Conservation (phyloP, 805 yeast genomes). For the Kuraishia borneana region DNA sequence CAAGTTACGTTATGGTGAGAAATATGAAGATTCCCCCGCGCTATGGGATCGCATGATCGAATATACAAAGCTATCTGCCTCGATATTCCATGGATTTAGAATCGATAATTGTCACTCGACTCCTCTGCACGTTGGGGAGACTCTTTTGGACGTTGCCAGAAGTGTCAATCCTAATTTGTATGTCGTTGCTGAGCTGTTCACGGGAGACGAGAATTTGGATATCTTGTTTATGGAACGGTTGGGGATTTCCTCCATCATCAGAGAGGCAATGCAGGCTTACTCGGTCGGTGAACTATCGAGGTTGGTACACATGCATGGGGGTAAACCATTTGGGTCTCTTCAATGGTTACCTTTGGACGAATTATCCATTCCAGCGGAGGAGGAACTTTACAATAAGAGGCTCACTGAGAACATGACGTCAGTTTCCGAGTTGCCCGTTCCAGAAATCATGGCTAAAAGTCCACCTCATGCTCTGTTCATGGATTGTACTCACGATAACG, state of each 20-base stretch:
- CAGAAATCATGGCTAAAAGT: conserved; percentile 50
- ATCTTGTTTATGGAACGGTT: conserved; percentile 82
- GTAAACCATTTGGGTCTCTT: conserved; percentile 89
- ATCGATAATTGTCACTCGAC: conserved; percentile 96
- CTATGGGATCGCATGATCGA: conserved; percentile 82
- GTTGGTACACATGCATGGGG: conserved; percentile 86
- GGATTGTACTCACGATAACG: conserved; percentile 98
- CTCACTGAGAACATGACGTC: conserved; percentile 18
- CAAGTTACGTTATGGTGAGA: conserved; percentile 73
- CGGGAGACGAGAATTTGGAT: conserved; percentile 89
- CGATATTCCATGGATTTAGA: conserved; percentile 74
- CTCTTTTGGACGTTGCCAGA: conserved; percentile 80
- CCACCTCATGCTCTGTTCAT: conserved; percentile 91
- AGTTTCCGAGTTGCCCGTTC: conserved; percentile 57
- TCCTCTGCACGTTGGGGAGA: conserved; percentile 90
- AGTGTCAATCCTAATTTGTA: conserved; percentile 73
- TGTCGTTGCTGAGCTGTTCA: conserved; percentile 88
- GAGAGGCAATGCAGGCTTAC: conserved; percentile 98
- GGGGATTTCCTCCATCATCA: conserved; percentile 78
- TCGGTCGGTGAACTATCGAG: conserved; percentile 77
- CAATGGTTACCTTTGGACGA: conserved; percentile 71
- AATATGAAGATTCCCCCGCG: conserved; percentile 75
- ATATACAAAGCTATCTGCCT: conserved; percentile 65
- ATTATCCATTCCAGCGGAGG: conserved; percentile 52
- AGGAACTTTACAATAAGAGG: conserved; percentile 17